Percentiles rank a stretch among this genome's conserved stretches.
phyloP scores from a whole-genome alignment of 306 rosid species.

The Prunus mume region DNA sequence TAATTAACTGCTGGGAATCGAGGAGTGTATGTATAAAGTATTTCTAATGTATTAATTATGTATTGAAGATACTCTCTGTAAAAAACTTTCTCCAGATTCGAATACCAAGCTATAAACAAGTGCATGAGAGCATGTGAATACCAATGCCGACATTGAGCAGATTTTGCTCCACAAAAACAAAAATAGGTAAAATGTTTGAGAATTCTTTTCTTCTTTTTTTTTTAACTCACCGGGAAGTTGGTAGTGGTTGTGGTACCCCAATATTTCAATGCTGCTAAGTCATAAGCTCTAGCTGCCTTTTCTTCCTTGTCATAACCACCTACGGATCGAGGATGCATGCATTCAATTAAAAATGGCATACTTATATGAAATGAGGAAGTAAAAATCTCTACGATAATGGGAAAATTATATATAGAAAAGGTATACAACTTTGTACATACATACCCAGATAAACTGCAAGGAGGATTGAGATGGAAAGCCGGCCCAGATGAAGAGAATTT shows the following conservation, averaged over 20 bases:
- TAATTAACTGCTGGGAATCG: too few relatives aligned
- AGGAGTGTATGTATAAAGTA: neutral
- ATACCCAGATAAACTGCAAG: constrained; percentile 83
- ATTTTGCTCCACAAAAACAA: constrained; percentile 1
- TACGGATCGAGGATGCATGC: constrained; percentile 10
- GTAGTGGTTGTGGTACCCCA: constrained; percentile 97
- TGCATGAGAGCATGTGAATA: neutral
- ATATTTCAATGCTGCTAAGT: constrained; percentile 87
- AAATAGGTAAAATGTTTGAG: neutral
- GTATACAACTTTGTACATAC: constrained; percentile 22
- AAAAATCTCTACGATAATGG: neutral
- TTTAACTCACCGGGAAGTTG: constrained; percentile 69
- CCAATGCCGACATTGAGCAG: constrained; percentile 15
- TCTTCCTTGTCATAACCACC: constrained; percentile 98
- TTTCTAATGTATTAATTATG: neutral
- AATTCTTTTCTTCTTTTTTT: neutral
- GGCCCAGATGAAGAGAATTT: constrained; percentile 21
- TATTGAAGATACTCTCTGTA: too few relatives aligned
- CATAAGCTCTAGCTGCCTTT: constrained; percentile 92
- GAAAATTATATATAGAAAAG: neutral
- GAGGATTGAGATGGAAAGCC: constrained; percentile 34
- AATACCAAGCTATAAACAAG: neutral
- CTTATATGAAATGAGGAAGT: too few relatives aligned
- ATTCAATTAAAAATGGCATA: neutral
- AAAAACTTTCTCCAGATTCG: neutral